Conservation (phyloP, 176 grass and related monocot species). For the Rhipidocladum racemiflorum region DNA sequence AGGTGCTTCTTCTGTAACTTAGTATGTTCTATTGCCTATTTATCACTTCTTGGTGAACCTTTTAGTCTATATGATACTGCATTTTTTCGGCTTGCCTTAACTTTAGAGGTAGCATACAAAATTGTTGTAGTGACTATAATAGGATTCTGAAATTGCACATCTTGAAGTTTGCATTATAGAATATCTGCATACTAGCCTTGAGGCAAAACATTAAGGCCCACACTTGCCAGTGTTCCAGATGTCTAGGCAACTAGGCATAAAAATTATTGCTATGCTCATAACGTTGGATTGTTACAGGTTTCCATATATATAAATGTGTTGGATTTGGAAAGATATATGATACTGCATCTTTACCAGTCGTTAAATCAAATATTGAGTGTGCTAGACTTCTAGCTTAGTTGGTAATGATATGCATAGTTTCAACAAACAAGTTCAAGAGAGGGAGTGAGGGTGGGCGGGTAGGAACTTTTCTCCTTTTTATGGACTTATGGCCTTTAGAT, state of each 20-base stretch:
- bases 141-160: background rate
- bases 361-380: background rate
- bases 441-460: background rate
- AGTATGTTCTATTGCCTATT: background rate
- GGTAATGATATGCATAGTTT: background rate
- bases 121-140: background rate
- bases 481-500: background rate
- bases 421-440: background rate
- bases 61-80: background rate
- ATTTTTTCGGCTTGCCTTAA: background rate
- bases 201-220: background rate
- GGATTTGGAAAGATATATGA: background rate
- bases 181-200: background rate
- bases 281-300: background rate
- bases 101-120: slow-evolving; percentile 9
- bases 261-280: background rate
- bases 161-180: background rate
- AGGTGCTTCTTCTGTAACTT: slow-evolving; percentile 47
- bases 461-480: background rate
- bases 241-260: background rate
- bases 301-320: background rate
- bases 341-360: background rate
- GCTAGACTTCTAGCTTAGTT: slow-evolving; percentile 11
- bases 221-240: background rate
- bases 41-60: background rate